Percentiles rank a stretch among this genome's conserved stretches.
These are phyloP conservation scores for Lasiosphaeria miniovina DNA, from an alignment of 495 filamentous ascomycete genomes.

Conservation along the genomic window DNA sequence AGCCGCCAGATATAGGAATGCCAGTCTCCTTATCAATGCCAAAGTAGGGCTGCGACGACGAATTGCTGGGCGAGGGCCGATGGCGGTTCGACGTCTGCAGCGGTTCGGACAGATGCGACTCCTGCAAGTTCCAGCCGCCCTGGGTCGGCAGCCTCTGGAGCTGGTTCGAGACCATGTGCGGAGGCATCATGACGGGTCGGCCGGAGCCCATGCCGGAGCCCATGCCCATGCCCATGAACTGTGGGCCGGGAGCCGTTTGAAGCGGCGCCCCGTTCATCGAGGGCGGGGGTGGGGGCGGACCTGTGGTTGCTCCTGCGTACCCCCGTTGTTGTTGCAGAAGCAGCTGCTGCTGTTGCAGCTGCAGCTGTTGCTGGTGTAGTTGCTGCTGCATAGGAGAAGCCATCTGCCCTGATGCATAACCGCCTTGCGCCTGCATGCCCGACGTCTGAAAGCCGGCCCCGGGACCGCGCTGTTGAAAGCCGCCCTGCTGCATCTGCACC, in stretches of 20 bases:
- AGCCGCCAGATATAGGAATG: slow-evolving; percentile 11
- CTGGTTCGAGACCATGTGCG: slow-evolving; percentile 27
- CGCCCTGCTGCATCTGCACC: slow-evolving; percentile 18
- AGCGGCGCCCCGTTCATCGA: slow-evolving; percentile 10
- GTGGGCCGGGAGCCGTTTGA: slow-evolving; percentile 7
- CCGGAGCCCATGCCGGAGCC: background rate
- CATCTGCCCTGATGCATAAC: too few species aligned
- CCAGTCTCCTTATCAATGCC: slow-evolving; percentile 48
- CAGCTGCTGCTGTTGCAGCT: background rate
- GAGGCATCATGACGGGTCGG: slow-evolving; percentile 17
- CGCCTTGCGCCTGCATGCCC: slow-evolving; percentile 8
- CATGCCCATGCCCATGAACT: slow-evolving; percentile 8
- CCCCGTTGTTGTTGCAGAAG: slow-evolving; percentile 18
- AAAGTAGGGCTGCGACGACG: slow-evolving; percentile 33
- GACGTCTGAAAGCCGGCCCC: slow-evolving; percentile 7
- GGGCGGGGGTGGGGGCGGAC: slow-evolving; percentile 13
- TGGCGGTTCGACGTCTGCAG: slow-evolving; percentile 39
- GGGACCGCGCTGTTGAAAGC: slow-evolving; percentile 5
- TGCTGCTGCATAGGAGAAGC: background rate
- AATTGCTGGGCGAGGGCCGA: slow-evolving; percentile 34
- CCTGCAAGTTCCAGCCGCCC: slow-evolving; percentile 41
- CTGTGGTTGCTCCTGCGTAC: slow-evolving; percentile 13
- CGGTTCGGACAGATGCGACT: slow-evolving; percentile 44
- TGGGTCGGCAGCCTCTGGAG: slow-evolving; percentile 28
- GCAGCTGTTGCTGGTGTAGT: background rate